A percentile compares a stretch with the other conserved stretches of the same genome.
Evolutionary conservation across 306 rosid genomes (phyloP).

Genomic region (Begonia fuchsioides): DNA sequence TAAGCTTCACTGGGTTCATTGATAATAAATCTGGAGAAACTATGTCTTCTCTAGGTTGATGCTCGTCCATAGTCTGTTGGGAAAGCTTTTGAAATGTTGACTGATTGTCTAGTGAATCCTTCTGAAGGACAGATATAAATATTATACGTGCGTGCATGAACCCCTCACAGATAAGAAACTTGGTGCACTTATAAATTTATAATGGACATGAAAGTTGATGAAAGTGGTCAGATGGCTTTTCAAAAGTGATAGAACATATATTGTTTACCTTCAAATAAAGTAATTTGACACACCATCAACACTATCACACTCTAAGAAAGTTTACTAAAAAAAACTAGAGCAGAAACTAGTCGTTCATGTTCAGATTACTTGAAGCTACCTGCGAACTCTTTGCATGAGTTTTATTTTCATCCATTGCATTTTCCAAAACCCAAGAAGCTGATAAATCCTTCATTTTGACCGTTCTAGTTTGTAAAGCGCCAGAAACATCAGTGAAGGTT

Average conservation of each 20-base stretch:
- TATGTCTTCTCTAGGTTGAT: conserved; percentile 33
- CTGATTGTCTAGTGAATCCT: conserved; percentile 28
- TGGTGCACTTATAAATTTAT: conserved; percentile 5
- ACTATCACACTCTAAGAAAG: no score
- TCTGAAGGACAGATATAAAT: conserved; percentile 25
- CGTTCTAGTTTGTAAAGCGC: conserved; percentile 54
- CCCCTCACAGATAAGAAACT: conserved; percentile 5
- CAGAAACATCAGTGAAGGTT: conserved; percentile 54
- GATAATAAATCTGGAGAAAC: conserved; percentile 21
- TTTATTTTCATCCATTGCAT: conserved; percentile 31
- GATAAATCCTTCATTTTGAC: conserved; percentile 68
- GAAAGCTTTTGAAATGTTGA: conserved; percentile 23
- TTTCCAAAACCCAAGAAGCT: conserved; percentile 86
- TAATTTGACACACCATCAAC: not conserved
- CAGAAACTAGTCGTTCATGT: no score
- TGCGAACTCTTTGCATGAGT: conserved; percentile 33
- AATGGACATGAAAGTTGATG: conserved; percentile 4
- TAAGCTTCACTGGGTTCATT: conserved; percentile 73
- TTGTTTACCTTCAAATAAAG: not conserved
- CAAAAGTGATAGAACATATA: no score
- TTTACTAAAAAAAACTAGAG: conserved; percentile 1
- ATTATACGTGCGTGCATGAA: conserved; percentile 9
- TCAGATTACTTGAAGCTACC: no score
- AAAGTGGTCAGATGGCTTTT: no score
- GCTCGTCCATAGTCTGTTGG: conserved; percentile 24